phyloP scores from a whole-genome alignment of 495 filamentous ascomycete species.

The Physcia stellaris region DNA sequence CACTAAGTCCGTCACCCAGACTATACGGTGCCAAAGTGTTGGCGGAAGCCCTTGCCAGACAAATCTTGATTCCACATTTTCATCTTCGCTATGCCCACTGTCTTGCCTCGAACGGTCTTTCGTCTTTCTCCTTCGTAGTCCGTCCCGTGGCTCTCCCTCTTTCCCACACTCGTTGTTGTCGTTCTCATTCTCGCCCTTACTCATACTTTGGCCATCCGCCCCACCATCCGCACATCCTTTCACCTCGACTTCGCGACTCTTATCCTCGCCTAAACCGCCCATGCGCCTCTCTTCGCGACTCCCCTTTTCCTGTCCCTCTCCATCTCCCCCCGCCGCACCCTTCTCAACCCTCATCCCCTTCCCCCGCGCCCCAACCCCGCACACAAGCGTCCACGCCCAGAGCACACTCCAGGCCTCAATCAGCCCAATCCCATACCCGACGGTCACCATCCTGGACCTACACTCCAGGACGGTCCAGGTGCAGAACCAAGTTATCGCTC shows the following conservation, averaged over 20 bases:
- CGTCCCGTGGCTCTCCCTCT: neutral
- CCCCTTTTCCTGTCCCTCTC: neutral
- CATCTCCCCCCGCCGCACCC: conserved; percentile 6
- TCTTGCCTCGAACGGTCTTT: too few relatives aligned
- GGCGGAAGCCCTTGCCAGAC: conserved; percentile 65
- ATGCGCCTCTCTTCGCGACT: too few relatives aligned
- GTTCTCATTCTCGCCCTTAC: neutral
- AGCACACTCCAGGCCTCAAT: conserved; percentile 50
- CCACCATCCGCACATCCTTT: neutral
- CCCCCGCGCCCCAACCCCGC: conserved; percentile 50
- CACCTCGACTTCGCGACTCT: neutral
- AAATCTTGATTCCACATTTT: conserved; percentile 7
- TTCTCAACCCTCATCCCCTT: conserved; percentile 54
- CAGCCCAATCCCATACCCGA: conserved; percentile 56
- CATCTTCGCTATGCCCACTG: too few relatives aligned
- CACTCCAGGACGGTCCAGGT: conserved; percentile 25
- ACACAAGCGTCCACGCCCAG: conserved; percentile 46
- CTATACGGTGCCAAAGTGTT: conserved; percentile 45
- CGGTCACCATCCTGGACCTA: conserved; percentile 41
- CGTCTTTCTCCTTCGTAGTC: neutral
- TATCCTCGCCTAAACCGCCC: neutral
- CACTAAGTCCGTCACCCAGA: conserved; percentile 58
- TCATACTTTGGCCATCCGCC: neutral
- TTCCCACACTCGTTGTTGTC: neutral
- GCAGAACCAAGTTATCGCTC: conserved; percentile 34